Evolutionary conservation across 2,329 filamentous ascomycete species (phyloP), one percentile per base, ranked within the genome.

Genomic region (Aspergillus sp.): DNA sequence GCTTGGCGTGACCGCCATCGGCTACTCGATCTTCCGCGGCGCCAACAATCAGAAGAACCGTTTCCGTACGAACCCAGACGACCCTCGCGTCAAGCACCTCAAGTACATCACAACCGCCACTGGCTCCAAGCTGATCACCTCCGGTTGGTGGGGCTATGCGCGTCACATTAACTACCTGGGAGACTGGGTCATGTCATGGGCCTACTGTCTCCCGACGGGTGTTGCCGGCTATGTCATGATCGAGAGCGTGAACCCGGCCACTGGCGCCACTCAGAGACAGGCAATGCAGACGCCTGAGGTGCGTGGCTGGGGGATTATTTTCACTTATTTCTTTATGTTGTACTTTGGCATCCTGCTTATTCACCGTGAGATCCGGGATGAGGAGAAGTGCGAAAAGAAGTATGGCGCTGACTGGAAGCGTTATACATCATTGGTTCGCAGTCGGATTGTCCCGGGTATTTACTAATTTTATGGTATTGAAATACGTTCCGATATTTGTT

Each of bases 91-190:
- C 47, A 77, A 81, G 38, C 84, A 95, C 61, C 80, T 96, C 56
- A 81, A 85, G 63, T 94, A 85, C 67, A 89, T 97, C 50, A 75
- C 93, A 71, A 97, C 91, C 7, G 82, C 82, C 61, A 77, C 80
- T 2, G 91, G 91, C 44, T 89, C 86, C 48, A 86, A 83, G 57
- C 79, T 96, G 29, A 77, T 96, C 53, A 82, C 82, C 3, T 85
- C 86, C 0, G 91, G 91, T 47, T 97, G 91, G 91, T 96, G 91
- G 91, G 91, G 91, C 39, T 75, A 81, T 26, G 86, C 90, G 0
- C 81, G 91, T 38, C 91, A 97, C 69, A 91, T 96, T 76, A 97
- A 96, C 73, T 96, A 97, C 69, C 71, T 94, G 1, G 91, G 90
- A 44, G 91, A 97, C 71, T 96, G 90, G 90, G 76, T 93, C 55